phyloP scores from a whole-genome alignment of 2,329 filamentous ascomycete genomes.

The Colletotrichum nymphaeae region DNA sequence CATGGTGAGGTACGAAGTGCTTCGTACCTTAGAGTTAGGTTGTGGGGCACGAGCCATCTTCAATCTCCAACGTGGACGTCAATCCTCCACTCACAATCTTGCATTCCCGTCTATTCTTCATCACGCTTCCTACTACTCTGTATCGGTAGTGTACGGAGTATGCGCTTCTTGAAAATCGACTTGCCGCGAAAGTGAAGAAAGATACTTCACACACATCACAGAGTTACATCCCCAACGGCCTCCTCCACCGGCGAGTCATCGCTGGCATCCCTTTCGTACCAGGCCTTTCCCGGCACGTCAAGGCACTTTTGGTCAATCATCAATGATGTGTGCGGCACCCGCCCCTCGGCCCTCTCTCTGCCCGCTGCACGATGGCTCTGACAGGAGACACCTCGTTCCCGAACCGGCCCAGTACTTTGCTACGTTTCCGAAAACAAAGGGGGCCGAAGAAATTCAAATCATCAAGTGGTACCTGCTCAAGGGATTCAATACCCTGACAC shows the following conservation, averaged over 20 bases:
- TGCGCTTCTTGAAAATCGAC: neutral
- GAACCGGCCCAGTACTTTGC: neutral
- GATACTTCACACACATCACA: constrained; percentile 21
- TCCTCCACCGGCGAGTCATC: neutral
- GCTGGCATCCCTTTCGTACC: neutral
- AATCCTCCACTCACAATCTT: constrained; percentile 6
- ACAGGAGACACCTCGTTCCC: constrained; percentile 24
- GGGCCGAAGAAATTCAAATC: constrained; percentile 3
- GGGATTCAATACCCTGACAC: constrained; percentile 1
- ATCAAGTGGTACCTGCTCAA: neutral
- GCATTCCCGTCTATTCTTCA: constrained; percentile 8
- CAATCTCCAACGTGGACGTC: constrained; percentile 11
- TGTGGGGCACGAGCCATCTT: neutral
- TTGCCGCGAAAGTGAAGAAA: neutral
- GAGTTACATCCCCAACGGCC: constrained; percentile 19
- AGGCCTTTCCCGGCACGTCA: constrained; percentile 17
- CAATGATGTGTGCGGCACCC: constrained; percentile 3
- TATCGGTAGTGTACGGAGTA: too few relatives aligned
- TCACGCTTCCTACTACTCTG: neutral
- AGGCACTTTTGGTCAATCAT: neutral
- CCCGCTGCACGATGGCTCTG: constrained; percentile 14
- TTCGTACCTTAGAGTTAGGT: neutral
- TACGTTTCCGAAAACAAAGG: constrained; percentile 12
- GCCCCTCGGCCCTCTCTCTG: neutral
- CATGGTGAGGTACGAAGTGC: too few relatives aligned